Evolutionary conservation across 2,329 filamentous ascomycete genomes (phyloP), one percentile per base, ranked within the genome.

Genomic region (Tolypocladium sp.): DNA sequence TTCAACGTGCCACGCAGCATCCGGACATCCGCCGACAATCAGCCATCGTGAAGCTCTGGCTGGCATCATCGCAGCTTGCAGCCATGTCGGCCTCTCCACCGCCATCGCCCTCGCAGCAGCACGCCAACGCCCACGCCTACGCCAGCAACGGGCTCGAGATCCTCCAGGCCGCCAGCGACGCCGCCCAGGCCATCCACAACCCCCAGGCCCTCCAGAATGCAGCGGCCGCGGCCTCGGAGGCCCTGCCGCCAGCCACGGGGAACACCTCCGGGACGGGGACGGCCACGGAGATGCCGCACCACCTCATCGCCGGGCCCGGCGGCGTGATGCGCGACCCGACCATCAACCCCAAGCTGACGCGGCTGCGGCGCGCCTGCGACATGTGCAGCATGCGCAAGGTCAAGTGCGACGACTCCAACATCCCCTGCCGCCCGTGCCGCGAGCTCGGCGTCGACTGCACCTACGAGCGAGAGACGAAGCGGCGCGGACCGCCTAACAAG

Each of bases 351-450:
- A 84, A 83, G 70, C 72, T 81, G 53, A 84, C 81, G 35, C 79
- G 82, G 8, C 74, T 85, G 38, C 76, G 82, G 60, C 79, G 82
- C 56, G 82, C 82, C 17, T 85, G 82, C 64, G 82, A 85, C 63
- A 81, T 85, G 76, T 85, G 82, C 68, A 84, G 82, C 60, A 79
- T 82, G 70, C 80, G 82, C 59, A 85, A 85, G 62, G 82, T 85
- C 52, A 85, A 85, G 71, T 85, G 82, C 69, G 81, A 84, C 67
- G 81, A 83, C 62, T 73, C 75, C 44, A 75, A 78, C 27, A 77
- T 82, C n/a, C 82, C 82, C 1, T 85, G 82, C 65, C 77, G 77
- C 33, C 81, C 82, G 4, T 85, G 82, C 63, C 71, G 74, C 60
- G 81, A 84, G 58, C 79, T 85, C 22, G 76, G 78, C 30, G 82